phyloP scores from a whole-genome alignment of 179 eudicot genomes.

The Kewa caespitosa region DNA sequence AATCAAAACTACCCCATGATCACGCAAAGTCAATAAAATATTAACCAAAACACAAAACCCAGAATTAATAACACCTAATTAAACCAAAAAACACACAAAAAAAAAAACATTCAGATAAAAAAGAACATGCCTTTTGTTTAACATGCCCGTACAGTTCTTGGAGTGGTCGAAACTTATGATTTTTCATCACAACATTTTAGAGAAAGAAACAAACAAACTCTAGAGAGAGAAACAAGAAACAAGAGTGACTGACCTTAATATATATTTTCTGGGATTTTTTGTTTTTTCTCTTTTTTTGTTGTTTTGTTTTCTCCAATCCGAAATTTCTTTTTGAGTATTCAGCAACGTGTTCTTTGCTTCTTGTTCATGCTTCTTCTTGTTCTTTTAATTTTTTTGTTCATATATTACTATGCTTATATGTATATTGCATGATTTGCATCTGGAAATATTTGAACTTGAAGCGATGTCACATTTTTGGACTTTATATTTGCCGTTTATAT shows the following conservation, averaged over 20 bases:
- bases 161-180: conserved; percentile 17
- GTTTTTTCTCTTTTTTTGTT: background rate
- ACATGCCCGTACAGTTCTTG: conserved; percentile 15
- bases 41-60: conserved; percentile 6
- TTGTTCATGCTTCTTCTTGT: conserved; percentile 31
- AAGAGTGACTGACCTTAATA: conserved; percentile 17
- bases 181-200: conserved; percentile 19
- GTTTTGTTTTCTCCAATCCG: conserved; percentile 24
- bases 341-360: conserved; percentile 34
- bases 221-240: background rate
- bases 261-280: background rate
- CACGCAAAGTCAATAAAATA: conserved; percentile 5
- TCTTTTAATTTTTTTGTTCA: background rate
- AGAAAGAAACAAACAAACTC: background rate
- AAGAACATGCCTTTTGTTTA: conserved; percentile 27
- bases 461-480: too few relatives aligned
- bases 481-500: too few relatives aligned
- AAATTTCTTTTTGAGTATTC: background rate
- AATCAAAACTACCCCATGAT: conserved; percentile 8
- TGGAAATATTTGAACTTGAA: conserved; percentile 22
- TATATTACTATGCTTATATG: too few relatives aligned
- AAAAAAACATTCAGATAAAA: background rate
- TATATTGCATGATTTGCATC: too few relatives aligned
- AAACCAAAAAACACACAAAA: background rate
- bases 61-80: background rate